Conservation (phyloP, 164 flowering plant genomes). For the Kalanchoe fedtschenkoi region DNA sequence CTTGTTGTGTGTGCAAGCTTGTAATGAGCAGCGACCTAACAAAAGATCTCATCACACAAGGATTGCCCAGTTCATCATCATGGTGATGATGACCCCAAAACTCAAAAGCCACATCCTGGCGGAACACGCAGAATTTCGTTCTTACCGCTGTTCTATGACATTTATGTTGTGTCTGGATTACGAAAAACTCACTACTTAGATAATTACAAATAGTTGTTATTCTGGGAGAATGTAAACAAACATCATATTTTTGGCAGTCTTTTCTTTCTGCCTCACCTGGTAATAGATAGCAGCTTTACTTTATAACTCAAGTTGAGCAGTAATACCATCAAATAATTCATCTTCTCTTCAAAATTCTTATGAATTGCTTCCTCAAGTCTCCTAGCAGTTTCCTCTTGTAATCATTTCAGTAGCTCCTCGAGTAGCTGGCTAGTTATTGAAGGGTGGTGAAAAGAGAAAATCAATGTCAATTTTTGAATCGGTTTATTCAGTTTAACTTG, state of each 20-base stretch:
- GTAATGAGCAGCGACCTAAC: neutral
- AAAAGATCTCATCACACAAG: neutral
- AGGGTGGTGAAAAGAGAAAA: neutral
- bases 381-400: conserved; percentile 60
- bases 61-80: neutral
- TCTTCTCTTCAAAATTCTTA: conserved; percentile 44
- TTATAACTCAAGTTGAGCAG: conserved; percentile 35
- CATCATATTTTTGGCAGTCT: conserved; percentile 6
- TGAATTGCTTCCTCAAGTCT: conserved; percentile 54
- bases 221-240: too few species aligned
- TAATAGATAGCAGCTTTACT: conserved; percentile 48
- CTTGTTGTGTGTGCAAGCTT: neutral
- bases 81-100: neutral
- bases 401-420: conserved; percentile 35
- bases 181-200: too few species aligned
- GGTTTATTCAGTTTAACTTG: too few species aligned
- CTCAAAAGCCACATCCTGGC: neutral
- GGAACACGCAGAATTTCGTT: neutral
- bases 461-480: neutral
- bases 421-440: conserved; percentile 32
- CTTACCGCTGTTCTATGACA: neutral
- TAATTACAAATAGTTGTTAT: too few species aligned
- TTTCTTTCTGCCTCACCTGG: conserved; percentile 50
- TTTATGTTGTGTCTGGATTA: too few species aligned
- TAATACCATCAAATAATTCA: conserved; percentile 38